A percentile compares a stretch with the other conserved stretches of the same genome.
These are phyloP conservation scores for Phytopythium cucurbitacearum DNA, from an alignment of 352 stramenopile species.

Conservation along the genomic window DNA sequence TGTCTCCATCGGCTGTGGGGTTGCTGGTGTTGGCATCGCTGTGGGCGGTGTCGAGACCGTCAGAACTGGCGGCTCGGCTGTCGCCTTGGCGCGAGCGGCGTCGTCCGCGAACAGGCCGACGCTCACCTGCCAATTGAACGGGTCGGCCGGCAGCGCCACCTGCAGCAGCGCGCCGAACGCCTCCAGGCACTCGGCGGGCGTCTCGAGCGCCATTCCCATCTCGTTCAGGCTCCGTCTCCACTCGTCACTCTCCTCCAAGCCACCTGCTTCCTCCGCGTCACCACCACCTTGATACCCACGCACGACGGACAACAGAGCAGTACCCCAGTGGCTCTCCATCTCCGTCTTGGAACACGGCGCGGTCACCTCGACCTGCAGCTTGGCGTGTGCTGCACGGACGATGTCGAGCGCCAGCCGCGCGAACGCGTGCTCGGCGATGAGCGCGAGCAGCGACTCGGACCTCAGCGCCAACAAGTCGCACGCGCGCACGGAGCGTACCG, in stretches of 20 bases:
- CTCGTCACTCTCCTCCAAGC: constrained; percentile 8
- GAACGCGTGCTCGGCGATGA: constrained; percentile 22
- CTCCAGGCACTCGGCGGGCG: constrained; percentile 26
- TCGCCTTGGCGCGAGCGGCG: neutral
- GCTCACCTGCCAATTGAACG: constrained; percentile 25
- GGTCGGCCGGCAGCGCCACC: constrained; percentile 25
- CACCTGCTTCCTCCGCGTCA: neutral
- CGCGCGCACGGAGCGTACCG: constrained; percentile 23
- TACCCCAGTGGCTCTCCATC: constrained; percentile 23
- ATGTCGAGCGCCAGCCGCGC: constrained; percentile 16
- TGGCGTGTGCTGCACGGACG: constrained; percentile 12
- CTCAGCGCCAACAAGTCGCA: constrained; percentile 28
- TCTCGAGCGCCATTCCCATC: constrained; percentile 24
- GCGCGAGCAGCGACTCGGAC: constrained; percentile 35
- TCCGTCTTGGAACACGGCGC: constrained; percentile 13
- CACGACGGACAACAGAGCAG: constrained; percentile 14
- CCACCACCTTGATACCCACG: constrained; percentile 6
- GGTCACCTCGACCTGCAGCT: constrained; percentile 8
- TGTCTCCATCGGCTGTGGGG: too few relatives aligned
- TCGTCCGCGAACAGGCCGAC: constrained; percentile 13
- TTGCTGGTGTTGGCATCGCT: too few relatives aligned
- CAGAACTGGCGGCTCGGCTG: neutral
- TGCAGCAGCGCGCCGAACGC: constrained; percentile 40
- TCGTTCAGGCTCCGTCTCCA: constrained; percentile 10
- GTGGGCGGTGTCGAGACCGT: neutral